Evolutionary conservation across 1,284 basidiomycete genomes (phyloP).

Genomic region (Apiotrichum porosum): DNA sequence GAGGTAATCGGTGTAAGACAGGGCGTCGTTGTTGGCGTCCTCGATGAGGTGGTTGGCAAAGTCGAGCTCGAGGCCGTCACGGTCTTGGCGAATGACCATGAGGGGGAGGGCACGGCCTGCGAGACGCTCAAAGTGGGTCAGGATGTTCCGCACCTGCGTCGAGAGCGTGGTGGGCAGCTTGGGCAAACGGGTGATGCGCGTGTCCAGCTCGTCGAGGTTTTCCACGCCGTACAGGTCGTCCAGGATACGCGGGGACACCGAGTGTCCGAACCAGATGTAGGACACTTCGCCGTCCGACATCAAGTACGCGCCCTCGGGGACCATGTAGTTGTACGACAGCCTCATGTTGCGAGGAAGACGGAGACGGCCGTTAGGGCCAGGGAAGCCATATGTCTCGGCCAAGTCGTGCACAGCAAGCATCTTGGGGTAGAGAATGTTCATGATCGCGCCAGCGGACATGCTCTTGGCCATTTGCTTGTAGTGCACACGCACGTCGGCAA

Average conservation of each 20-base stretch:
- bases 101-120: slow-evolving; percentile 62
- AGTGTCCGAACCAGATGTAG: slow-evolving; percentile 86
- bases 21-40: slow-evolving; percentile 91
- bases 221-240: slow-evolving; percentile 82
- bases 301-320: slow-evolving; percentile 82
- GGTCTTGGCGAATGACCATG: slow-evolving; percentile 80
- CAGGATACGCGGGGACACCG: slow-evolving; percentile 74
- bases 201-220: slow-evolving; percentile 67
- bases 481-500: slow-evolving; percentile 87
- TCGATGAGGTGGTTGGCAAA: slow-evolving; percentile 96
- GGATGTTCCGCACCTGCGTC: slow-evolving; percentile 75
- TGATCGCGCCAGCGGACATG: slow-evolving; percentile 63
- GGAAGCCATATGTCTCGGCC: slow-evolving; percentile 63
- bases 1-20: slow-evolving; percentile 73
- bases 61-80: slow-evolving; percentile 91
- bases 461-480: slow-evolving; percentile 71
- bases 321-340: slow-evolving; percentile 81
- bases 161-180: slow-evolving; percentile 71
- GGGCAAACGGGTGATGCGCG: slow-evolving; percentile 70
- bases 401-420: slow-evolving; percentile 86
- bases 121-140: slow-evolving; percentile 67
- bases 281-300: slow-evolving; percentile 86
- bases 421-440: slow-evolving; percentile 83
- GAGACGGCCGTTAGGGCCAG: slow-evolving; percentile 56
- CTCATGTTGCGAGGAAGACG: slow-evolving; percentile 76